Base-by-base conservation (phyloP, 2,329 filamentous ascomycete genomes). In the Chaetomium sp. region DNA sequence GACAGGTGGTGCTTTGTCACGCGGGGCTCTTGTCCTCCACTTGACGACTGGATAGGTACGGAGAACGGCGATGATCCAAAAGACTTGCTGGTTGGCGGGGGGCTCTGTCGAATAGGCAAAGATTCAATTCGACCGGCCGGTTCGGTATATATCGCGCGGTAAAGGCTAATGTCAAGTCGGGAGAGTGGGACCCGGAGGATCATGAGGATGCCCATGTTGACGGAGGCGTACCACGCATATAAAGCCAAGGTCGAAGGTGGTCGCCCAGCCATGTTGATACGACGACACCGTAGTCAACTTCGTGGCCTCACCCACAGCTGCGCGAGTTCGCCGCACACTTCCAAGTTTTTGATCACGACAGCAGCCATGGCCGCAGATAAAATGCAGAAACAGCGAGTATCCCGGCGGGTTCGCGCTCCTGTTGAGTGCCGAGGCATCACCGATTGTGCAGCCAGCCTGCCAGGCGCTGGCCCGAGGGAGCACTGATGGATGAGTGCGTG, bases 281-380 rank as follows among this genome's bases (percentile, higher is more conserved):
- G n/a, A 51, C 29, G 38, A 38, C 53, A 42, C 42, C n/a, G 21
- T 29, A 9, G 53, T 56, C 31, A 16, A 10, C 51, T 23, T 25
- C 47, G 58, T 49, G 35, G 59, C 50, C 35, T 49, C 51, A 13
- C 38, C 33, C 25, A 2, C 33, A 47, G 35, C 35, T 38, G 35
- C 35, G 35, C 35, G 13, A 27, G 13, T 42, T 45, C 56, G 55
- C 21, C 57, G 38, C n/a, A 47, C 45, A n/a, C n/a, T n/a, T n/a
- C n/a, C 23, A 29, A n/a, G 3, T 23, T 45, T 9, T 49, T 27
- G 56, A 50, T 38, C 63, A 65, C 63, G 53, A 51, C 61, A 65
- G 66, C 58, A 62, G 58, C 56, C 64, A 68, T 61, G 45, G 66
- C 62, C 59, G 64, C 66, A 65, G 59, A 59, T 62, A 66, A 33